Evolutionary conservation across 2,329 filamentous ascomycete species (phyloP), one percentile per base, ranked within the genome.

Genomic region (Fusarium tjaetaba): DNA sequence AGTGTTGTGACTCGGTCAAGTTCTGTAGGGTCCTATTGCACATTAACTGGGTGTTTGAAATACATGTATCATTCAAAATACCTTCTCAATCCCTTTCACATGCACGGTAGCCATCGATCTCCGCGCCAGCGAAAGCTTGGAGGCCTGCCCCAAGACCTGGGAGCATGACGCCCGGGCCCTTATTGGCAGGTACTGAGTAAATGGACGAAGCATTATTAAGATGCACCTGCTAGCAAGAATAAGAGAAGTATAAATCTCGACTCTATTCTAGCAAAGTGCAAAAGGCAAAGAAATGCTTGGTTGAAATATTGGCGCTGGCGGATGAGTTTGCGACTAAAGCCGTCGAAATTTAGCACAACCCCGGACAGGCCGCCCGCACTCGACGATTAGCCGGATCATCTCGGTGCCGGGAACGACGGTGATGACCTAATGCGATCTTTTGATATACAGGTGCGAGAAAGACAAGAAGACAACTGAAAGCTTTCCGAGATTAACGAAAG

Each of bases 1-100:
- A 99, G 90, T 3, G 92, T 95, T 13, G 95, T 97, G 78, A 98
- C 92, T 75, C 92, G 87, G 82, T 98, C 94, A 77, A 97, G 90
- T 73, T 97, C 94, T 55, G 91, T 92, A 20, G 94, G 94, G 80
- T 98, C 95, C 82, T 83, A 34, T n/a, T n/a, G 1, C 24, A 22
- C 11, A 34, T 73, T n/a, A 73, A 26, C 16, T 20, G 34, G 1
- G 24, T 1, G 2, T 32, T 14, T 14, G 2, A 2, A 14, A 10
- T 13, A 2, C 9, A n/a, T 36, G 20, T 1, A 16, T 15, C 15
- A 2, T 28, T 7, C 13, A 16, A 28, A n/a, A 72, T 58, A 82
- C 81, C 77, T 82, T 81, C 45, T 77, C 81, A 48, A 83, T 82
- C 20, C 80, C 82, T 53, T 83, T 79, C 18, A 83, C 81, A 20